These are phyloP conservation scores for Globisporangium paddicum DNA, from an alignment of 352 stramenopile species.

Conservation along the genomic window DNA sequence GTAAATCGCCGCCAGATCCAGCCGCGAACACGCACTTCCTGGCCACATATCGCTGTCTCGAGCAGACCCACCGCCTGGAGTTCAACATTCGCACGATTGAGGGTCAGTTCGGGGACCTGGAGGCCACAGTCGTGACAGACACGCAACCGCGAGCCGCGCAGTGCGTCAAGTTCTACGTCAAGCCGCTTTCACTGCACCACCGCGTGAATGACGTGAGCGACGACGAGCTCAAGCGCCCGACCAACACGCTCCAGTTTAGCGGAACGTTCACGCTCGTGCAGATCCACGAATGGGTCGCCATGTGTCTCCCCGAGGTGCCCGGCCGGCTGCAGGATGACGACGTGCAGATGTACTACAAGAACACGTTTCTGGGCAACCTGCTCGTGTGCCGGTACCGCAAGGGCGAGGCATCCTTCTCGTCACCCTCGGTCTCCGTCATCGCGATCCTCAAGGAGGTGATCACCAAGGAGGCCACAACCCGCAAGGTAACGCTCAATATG, in stretches of 20 bases:
- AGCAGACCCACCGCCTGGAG: constrained; percentile 74
- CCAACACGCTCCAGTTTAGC: constrained; percentile 64
- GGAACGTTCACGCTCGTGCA: constrained; percentile 78
- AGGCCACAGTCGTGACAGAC: constrained; percentile 68
- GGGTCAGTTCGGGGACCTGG: constrained; percentile 76
- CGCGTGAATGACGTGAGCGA: constrained; percentile 65
- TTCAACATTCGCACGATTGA: constrained; percentile 82
- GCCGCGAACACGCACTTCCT: constrained; percentile 61
- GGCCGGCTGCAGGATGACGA: constrained; percentile 64
- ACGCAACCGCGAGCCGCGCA: constrained; percentile 61
- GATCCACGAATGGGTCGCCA: constrained; percentile 82
- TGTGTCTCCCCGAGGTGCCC: constrained; percentile 77
- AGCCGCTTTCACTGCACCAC: constrained; percentile 80
- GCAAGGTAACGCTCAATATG: constrained; percentile 77
- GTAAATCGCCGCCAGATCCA: constrained; percentile 55
- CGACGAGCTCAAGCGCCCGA: constrained; percentile 41
- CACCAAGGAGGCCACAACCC: constrained; percentile 75
- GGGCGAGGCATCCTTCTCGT: constrained; percentile 67
- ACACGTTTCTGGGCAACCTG: constrained; percentile 67
- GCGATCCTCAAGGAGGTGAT: constrained; percentile 85
- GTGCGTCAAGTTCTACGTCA: constrained; percentile 69
- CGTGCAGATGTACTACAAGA: constrained; percentile 71
- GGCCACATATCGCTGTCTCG: constrained; percentile 74
- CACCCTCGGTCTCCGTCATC: constrained; percentile 76
- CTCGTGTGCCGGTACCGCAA: constrained; percentile 77